Percentiles rank a stretch among this genome's conserved stretches.
Conservation (phyloP, 345 rosid genomes). For the Camelina laxa region DNA sequence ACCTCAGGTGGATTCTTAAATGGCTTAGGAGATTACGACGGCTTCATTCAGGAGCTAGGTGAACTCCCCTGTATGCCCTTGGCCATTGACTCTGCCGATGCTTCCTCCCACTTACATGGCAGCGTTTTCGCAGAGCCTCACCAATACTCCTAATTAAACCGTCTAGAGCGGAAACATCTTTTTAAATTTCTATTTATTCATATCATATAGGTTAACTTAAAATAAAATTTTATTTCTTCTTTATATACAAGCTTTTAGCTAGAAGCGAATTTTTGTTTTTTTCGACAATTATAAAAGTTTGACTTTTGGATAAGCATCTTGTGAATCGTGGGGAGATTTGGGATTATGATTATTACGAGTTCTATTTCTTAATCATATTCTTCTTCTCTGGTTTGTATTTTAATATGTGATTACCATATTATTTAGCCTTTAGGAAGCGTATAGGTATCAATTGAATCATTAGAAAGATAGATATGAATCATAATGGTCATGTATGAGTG, state of each 20-base stretch:
- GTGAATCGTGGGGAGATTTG: constrained; percentile 19
- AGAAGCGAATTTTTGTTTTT: constrained; percentile 14
- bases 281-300: background rate
- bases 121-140: constrained; percentile 29
- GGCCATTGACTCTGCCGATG: constrained; percentile 38
- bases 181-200: background rate
- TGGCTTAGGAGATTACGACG: constrained; percentile 65
- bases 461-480: background rate
- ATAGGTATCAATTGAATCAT: background rate
- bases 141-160: constrained; percentile 6
- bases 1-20: constrained; percentile 57
- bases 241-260: background rate
- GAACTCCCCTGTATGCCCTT: constrained; percentile 58
- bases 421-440: background rate
- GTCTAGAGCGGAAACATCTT: background rate
- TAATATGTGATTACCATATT: background rate
- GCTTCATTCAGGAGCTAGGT: constrained; percentile 61
- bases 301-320: constrained; percentile 29
- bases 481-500: background rate
- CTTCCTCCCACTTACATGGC: constrained; percentile 30
- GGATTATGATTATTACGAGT: constrained; percentile 12
- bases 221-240: background rate
- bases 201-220: constrained; percentile 4
- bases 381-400: background rate
- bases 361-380: constrained; percentile 11